Base-by-base conservation (phyloP, 108 stramenopile genomes). In the Cyclostephanos invisitatus region DNA sequence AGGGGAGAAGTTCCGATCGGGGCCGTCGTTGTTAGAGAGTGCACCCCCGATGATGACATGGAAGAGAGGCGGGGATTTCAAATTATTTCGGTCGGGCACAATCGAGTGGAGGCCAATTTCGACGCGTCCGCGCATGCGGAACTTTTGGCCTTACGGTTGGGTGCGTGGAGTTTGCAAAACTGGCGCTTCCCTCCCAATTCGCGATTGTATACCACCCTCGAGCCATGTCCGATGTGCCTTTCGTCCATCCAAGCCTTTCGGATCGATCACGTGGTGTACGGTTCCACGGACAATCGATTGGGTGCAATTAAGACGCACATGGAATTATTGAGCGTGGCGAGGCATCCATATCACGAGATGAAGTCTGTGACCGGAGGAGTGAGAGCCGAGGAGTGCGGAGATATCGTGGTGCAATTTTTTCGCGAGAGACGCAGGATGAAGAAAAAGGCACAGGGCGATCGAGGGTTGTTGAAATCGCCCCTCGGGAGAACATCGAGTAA, bases 61-160 rank as follows among this genome's bases (percentile, higher is more conserved):
- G 54, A 50, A 18, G 37, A 42, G n/a, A 46, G 48, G 32, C 42
- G 64, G 53, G 59, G 66, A 2, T 82, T 68, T 77, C 68, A 74
- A 42, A 64, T 95, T 4, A n/a, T 96, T 42, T 84, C 95, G 11
- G 66, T 64, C 50, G 89, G 73, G n/a, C 79, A 84, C 68, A 96
- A 96, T 79, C 84, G 53, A 27, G 89, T 96, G 21, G 95, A 96
- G 78, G 74, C 73, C 18, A 67, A 62, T 14, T 40, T 76, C 15
- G 96, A 96, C 74, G 96, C 96, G 15, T 90, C 92, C 10, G 90
- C 93, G 0, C 96, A 96, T 74, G 96, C 96, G 42, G 96, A 96
- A 73, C 66, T 96, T 17, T 49, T 72, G 44, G 89, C 89, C 3
- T 46, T 96, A 67, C 81, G 90, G 24, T 37, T 69, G 54, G 96